Base-by-base conservation (phyloP, 352 stramenopile genomes). In the Phytophthora agathidicida region DNA sequence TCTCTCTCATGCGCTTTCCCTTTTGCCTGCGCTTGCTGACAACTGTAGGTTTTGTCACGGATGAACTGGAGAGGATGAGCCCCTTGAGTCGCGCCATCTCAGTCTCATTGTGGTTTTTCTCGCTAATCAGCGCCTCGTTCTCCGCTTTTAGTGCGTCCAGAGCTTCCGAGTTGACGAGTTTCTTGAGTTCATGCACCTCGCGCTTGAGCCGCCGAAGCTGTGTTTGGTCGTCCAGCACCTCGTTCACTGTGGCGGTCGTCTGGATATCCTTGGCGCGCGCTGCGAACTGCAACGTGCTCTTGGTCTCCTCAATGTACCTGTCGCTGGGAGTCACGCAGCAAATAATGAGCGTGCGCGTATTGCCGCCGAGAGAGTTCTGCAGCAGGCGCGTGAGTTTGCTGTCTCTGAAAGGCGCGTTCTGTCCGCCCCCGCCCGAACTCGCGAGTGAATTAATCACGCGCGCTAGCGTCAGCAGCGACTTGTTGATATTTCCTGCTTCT, bases 401-500 rank as follows among this genome's bases (percentile, higher is more conserved):
- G 72, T 98, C 91, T 35, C 92, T 65, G 51, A 96, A 98, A 2
- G 91, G 90, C 22, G 78, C 83, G 38, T 81, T 86, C 47, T 80
- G 66, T 9, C 47, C 56, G 3, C 48, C 41, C 7, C 52, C 63
- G 8, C 57, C 65, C 5, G 62, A 39, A 22, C 58, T 80, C 10
- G 80, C 81, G 13, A 93, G 69, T n/a, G 82, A 71, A 35, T 91
- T 89, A 63, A 99, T 99, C 1, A 99, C 96, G 39, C 92, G 88
- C 44, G 93, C 97, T 16, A 99, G 83, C 42, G 96, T 98, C 35
- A 98, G 82, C 24, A 99, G 82, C 75, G 89, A 98, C 75, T 97
- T 92, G 77, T 99, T 99, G 76, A 99, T 99, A 65, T 98, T 98
- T 19, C 88, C 86, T 32, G 95, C 95, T 65, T 99, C 97, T 60